Percentiles rank a stretch among this genome's conserved stretches.
Evolutionary conservation across 2,329 filamentous ascomycete species (phyloP).

Genomic region (Balansia obtecta): DNA sequence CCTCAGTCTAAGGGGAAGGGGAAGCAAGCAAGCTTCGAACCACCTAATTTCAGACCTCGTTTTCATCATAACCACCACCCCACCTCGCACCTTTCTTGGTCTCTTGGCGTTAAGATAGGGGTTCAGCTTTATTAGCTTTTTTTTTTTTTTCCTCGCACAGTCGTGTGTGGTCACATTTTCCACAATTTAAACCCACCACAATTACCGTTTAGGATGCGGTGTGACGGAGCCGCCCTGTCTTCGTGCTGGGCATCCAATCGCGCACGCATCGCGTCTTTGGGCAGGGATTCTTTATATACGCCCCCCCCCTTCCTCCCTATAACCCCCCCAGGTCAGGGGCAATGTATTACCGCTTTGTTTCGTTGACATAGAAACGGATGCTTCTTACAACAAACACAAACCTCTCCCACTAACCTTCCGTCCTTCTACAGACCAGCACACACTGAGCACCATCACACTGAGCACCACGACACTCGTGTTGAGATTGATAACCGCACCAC

Average conservation of each 20-base stretch:
- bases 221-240: conserved; percentile 1
- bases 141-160: background rate
- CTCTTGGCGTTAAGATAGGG: too few relatives aligned
- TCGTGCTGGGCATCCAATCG: background rate
- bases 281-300: conserved; percentile 7
- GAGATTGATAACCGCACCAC: conserved; percentile 46
- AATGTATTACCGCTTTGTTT: conserved; percentile 5
- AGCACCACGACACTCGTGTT: conserved; percentile 52
- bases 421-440: conserved; percentile 19
- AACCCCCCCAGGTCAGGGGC: conserved; percentile 13
- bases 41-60: too few relatives aligned
- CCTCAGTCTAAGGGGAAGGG: background rate
- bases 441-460: conserved; percentile 45
- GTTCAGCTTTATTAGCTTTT: conserved; percentile 1
- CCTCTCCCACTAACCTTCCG: conserved; percentile 10
- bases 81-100: background rate
- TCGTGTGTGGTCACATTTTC: background rate
- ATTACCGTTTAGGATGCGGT: conserved; percentile 2
- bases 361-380: conserved; percentile 15
- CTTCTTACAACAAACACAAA: conserved; percentile 14
- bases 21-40: background rate
- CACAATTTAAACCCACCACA: background rate
- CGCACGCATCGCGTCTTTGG: conserved; percentile 5
- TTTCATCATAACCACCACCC: background rate
- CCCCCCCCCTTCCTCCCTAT: conserved; percentile 5